Evolutionary conservation across 106 monocot genomes (phyloP), one percentile per base, ranked within the genome.

Genomic region (Chionographis japonica): DNA sequence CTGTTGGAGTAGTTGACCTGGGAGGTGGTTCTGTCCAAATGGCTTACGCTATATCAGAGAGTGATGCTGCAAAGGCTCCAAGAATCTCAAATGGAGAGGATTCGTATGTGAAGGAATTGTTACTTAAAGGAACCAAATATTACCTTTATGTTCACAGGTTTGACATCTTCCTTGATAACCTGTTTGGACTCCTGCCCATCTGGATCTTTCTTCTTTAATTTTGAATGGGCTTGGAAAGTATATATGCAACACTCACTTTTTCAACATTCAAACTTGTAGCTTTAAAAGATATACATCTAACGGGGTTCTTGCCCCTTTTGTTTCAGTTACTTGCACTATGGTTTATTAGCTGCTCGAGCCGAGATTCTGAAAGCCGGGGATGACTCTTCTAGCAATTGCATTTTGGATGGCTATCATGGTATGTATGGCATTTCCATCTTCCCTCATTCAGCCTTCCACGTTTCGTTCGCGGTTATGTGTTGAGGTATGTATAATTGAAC

Each of bases 281-380:
- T 46, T 46, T 10, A 10, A 10, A 43, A 46, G n/a, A 46, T 9
- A 27, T 27, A 63, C 19, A 43, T 13, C 36, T 60, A 46, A 59
- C 70, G 50, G 20, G 3, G 46, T 46, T 59, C 42, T 20, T 60
- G 3, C 49, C 6, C 42, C 36, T 70, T 38, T 2, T 46, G 11
- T 56, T 75, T 20, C 74, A 95, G 94, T 73, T 95, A 95, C 70
- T 80, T 95, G 83, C 70, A 63, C 61, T 95, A 95, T 78, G 94
- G 94, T 37, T 68, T 84, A 70, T 41, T 81, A 51, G 94, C 94
- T 72, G 85, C 86, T 65, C 61, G 91, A 54, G 91, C 83, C 41
- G 84, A 95, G 71, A 84, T 95, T 69, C 72, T 95, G 57, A 91
- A 88, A 43, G 64, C 62, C 60, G 76, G 63, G 14, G 83, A 78